These are phyloP conservation scores for Aspergillus ostianus DNA, from an alignment of 495 filamentous ascomycete species.

Conservation along the genomic window DNA sequence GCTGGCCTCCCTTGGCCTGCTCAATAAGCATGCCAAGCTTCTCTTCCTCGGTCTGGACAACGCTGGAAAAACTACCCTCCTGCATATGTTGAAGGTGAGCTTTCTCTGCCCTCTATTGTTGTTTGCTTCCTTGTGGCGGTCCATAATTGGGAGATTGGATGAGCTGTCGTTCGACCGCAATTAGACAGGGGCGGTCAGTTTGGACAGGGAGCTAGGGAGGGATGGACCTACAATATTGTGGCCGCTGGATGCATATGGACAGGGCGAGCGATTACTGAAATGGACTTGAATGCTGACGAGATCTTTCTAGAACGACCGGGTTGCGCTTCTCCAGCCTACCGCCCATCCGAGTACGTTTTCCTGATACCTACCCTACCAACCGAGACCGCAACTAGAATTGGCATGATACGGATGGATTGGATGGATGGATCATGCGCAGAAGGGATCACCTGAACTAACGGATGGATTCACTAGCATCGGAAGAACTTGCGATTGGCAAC, in stretches of 20 bases:
- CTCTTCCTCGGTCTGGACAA: slow-evolving; percentile 95
- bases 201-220: background rate
- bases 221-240: background rate
- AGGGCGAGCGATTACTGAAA: background rate
- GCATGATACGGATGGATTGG: background rate
- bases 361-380: background rate
- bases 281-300: slow-evolving; percentile 17
- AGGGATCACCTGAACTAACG: slow-evolving; percentile 1
- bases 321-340: slow-evolving; percentile 88
- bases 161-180: slow-evolving; percentile 1
- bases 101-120: slow-evolving; percentile 10
- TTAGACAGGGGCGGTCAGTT: background rate
- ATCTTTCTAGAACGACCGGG: slow-evolving; percentile 76
- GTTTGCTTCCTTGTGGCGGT: background rate
- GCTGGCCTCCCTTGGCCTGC: slow-evolving; percentile 81
- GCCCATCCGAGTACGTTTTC: slow-evolving; percentile 75
- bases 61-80: slow-evolving; percentile 92
- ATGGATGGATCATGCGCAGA: background rate
- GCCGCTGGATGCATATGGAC: background rate
- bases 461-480: slow-evolving; percentile 61
- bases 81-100: slow-evolving; percentile 90
- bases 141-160: background rate
- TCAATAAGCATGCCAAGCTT: slow-evolving; percentile 96
- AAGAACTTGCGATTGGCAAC: slow-evolving; percentile 95
- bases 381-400: background rate